Base-by-base conservation (phyloP, 441 rosid genomes). In the Kokia cookei region DNA sequence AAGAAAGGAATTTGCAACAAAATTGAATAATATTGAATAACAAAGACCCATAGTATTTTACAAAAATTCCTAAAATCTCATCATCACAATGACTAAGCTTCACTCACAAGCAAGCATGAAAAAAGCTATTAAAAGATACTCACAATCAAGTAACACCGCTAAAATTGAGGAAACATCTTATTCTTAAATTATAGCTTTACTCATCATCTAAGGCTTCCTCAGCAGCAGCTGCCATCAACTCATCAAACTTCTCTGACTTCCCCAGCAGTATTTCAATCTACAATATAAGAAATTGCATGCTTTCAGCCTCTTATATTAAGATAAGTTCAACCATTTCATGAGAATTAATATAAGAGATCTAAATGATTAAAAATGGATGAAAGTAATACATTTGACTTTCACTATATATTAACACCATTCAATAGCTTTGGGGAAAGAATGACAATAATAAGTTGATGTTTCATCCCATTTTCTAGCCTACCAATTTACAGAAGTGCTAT, bases 201-300 rank as follows among this genome's bases (percentile, higher is more conserved):
- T 84, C 87, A 1, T 72, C 81, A 27, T 82, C 84, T 0, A 47
- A 65, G 4, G 51, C 84, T 75, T 92, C 93, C 72, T 84, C 93
- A 12, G 86, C 80, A n/a, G 86, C 89, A 58, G 93, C 91, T 5
- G 90, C 90, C 89, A 89, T 92, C 85, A 90, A 65, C 74, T 90
- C 92, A 65, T 90, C 97, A 9, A 92, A 90, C 78, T 89, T 87
- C 26, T 83, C 89, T 0, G 95, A 78, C 82, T 92, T 89, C 64
- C 86, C 90, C 0, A 87, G 82, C 71, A 86, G 42, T 54, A 92
- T 90, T 77, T 90, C 91, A 75, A 91, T 90, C 94, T 87, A 69
- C 72, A 72, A 47, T 12, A 42, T 24, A 2, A 15, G 1, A 69
- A 76, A 72, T 19, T 72, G 47, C 47, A 11, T 0, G 32, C 26